Evolutionary conservation across 225 moss, liverwort and hornwort genomes (phyloP), one percentile per base, ranked within the genome.

Genomic region (Lunularia cruciata): DNA sequence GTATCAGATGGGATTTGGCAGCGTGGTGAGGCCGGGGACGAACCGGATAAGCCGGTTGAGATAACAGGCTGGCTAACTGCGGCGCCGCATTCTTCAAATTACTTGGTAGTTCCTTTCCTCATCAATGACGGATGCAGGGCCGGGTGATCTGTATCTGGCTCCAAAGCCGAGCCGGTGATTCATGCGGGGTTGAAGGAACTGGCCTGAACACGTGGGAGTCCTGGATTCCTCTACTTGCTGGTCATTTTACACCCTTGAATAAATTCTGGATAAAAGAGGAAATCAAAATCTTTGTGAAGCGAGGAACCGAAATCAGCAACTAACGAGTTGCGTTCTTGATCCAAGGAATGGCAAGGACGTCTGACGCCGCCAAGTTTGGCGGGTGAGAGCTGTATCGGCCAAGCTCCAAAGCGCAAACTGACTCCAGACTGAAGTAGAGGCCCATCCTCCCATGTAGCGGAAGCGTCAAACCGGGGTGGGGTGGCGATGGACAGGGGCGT

Each of bases 181-280:
- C 5, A 25, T 8, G 1, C 52, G 52, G 23, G 52, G 23, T n/a
- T n/a, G 8, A 25, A 2, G 52, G 52, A 25, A 20, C 16, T 15
- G 52, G 20, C 14, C 16, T 52, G 8, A 13, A 63, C 35, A 37
- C 38, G 60, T 37, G 20, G 0, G 0, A 36, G 30, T 36, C 6
- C 19, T 19, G 43, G n/a, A 60, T 37, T 60, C 3, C 34, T 19
- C 20, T 15, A 2, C 1, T 13, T 18, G 37, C 6, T 3, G 60
- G 36, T 37, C 42, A 27, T 63, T 63, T 16, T 46, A 18, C 63
- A 62, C 62, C 63, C 43, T 63, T 45, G 43, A 63, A 63, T 63
- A 63, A 43, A 63, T 63, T 63, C 63, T 63, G 63, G 43, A 43
- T 63, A 63, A 63, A 3, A 33, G 39, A 27, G 45, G 13, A 23